Base-by-base conservation (phyloP, 495 filamentous ascomycete species). In the Hamigera avellanea region DNA sequence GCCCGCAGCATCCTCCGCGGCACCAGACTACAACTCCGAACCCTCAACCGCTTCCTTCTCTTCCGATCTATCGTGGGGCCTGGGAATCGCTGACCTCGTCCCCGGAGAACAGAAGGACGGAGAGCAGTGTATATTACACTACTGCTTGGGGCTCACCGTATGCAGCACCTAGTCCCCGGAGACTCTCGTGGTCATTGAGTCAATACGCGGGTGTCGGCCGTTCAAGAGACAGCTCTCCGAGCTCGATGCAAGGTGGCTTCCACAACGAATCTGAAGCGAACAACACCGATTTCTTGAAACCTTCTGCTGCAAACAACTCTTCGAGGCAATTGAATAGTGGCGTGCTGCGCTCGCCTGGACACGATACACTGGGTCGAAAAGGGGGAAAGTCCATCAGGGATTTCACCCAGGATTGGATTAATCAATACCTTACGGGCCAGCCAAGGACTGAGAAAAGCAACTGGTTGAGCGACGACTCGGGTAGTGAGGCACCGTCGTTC, bases 101-200 rank as follows among this genome's bases (percentile, higher is more conserved):
- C n/a, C 62, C 62, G 30, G 61, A 61, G 34, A 59, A 64, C 48
- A 53, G 49, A 14, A 62, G 50, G 39, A 50, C 59, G 14, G 60
- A 61, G 32, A 67, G 60, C 41, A 70, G 65, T 41, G 45, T 62
- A 41, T 77, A 76, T 57, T 78, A 75, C 42, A 77, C 76, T 19
- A 76, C 76, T 15, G 75, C 71, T 47, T 84, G 80, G 80, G 81
- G 81, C 8, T 86, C 81, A 9, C 80, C 81, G 37, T 84, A 84
- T 59, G 75, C 70, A 25, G 61, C 65, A 35, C 67, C 65, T 2
- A 68, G 65, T 63, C 50, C 73, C 57, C 48, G 61, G 49, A 51
- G 56, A 62, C 39, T 63, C 4, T 68, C 64, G 29, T 50, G 56
- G 52, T 61, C 61, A 35, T 44, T 62, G 19, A 68, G 64, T 44